A percentile compares a stretch with the other conserved stretches of the same genome.
These are phyloP conservation scores for Bolboschoenus planiculmis DNA, from an alignment of 176 grass and related monocot genomes.

Conservation along the genomic window DNA sequence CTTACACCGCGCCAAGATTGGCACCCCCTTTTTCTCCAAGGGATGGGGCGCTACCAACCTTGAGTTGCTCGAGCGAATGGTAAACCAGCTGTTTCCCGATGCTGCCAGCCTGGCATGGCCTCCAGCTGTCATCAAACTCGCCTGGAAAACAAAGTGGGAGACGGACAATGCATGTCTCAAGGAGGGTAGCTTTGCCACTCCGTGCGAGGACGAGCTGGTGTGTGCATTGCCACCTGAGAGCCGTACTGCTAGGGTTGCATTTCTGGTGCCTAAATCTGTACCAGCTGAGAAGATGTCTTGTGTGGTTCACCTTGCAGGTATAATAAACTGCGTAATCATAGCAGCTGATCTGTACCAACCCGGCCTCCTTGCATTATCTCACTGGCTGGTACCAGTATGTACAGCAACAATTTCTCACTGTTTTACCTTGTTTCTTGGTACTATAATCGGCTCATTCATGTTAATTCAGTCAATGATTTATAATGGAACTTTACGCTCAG, in stretches of 20 bases:
- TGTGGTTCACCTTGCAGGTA: constrained; percentile 96
- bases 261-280: constrained; percentile 65
- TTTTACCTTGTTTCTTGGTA: neutral
- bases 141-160: constrained; percentile 89
- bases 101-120: constrained; percentile 50
- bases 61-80: constrained; percentile 75
- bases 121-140: constrained; percentile 49
- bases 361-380: constrained; percentile 13
- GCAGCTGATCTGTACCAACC: neutral
- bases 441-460: neutral
- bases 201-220: constrained; percentile 63
- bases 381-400: neutral
- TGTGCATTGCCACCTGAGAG: constrained; percentile 71
- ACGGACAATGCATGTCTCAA: constrained; percentile 64
- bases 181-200: constrained; percentile 71
- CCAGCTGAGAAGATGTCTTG: constrained; percentile 76
- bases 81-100: constrained; percentile 71
- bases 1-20: constrained; percentile 68
- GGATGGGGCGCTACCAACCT: constrained; percentile 84
- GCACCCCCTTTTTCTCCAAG: constrained; percentile 89
- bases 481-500: neutral
- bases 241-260: constrained; percentile 80
- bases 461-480: neutral
- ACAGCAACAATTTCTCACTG: neutral
- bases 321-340: constrained; percentile 3